These are phyloP conservation scores for Hanseniaspora hatyaiensis DNA, from an alignment of 805 yeast genomes.

Conservation along the genomic window DNA sequence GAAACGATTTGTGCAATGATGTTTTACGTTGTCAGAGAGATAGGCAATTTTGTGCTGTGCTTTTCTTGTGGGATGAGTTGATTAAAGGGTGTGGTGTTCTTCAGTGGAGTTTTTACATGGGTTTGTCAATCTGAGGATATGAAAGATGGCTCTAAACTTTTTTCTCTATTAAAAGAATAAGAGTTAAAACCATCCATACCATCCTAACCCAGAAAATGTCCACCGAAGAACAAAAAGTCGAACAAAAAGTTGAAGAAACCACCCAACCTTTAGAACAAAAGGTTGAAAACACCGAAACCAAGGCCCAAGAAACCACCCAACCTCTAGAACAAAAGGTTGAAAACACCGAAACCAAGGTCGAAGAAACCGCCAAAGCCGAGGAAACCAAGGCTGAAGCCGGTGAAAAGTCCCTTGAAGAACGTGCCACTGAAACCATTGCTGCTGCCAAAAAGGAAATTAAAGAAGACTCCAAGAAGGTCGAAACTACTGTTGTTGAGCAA, in stretches of 20 bases:
- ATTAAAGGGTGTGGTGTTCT: too few relatives aligned
- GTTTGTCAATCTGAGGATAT: too few relatives aligned
- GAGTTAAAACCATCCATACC: too few relatives aligned
- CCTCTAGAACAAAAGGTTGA: constrained; percentile 17
- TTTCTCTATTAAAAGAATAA: too few relatives aligned
- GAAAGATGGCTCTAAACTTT: too few relatives aligned
- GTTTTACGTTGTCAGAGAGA: too few relatives aligned
- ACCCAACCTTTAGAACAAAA: constrained; percentile 2
- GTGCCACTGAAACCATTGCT: constrained; percentile 12
- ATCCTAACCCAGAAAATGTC: too few relatives aligned
- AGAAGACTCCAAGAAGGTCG: constrained; percentile 11
- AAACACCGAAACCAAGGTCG: constrained; percentile 16
- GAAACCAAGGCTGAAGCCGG: constrained; percentile 16
- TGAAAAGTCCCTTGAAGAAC: constrained; percentile 18
- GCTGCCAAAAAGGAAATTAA: neutral
- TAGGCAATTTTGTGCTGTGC: too few relatives aligned
- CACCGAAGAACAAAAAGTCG: constrained; percentile 15
- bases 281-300: neutral
- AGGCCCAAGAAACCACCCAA: constrained; percentile 16
- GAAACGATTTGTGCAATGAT: too few relatives aligned
- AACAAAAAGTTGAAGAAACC: constrained; percentile 6
- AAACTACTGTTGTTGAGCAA: neutral
- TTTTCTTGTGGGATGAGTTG: too few relatives aligned
- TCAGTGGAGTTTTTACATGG: too few relatives aligned
- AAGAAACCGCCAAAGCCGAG: constrained; percentile 17